A percentile compares a stretch with the other conserved stretches of the same genome.
phyloP scores from a whole-genome alignment of 1,139 yeast genomes.

The Pichia sp. region DNA sequence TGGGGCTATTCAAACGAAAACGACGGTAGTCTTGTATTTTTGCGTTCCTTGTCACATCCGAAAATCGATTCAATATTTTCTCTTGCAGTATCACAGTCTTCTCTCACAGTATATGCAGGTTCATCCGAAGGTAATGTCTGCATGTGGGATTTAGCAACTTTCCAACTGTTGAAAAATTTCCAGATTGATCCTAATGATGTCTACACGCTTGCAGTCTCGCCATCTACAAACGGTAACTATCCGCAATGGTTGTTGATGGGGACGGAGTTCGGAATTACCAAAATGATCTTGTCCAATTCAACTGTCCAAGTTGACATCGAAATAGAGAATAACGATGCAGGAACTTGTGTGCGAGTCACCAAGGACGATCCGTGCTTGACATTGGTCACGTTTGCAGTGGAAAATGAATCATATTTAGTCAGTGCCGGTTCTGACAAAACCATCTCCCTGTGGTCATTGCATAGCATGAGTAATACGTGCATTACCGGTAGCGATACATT shows the following conservation, averaged over 20 bases:
- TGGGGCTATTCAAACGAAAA: slow-evolving; percentile 49
- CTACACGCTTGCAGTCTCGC: slow-evolving; percentile 47
- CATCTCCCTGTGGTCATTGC: slow-evolving; percentile 55
- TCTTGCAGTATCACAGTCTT: slow-evolving; percentile 40
- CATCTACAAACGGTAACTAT: slow-evolving; percentile 35
- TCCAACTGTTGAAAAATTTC: slow-evolving; percentile 62
- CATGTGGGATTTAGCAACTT: slow-evolving; percentile 80
- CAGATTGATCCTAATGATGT: slow-evolving; percentile 48
- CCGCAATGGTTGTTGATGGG: slow-evolving; percentile 45
- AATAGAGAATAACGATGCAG: slow-evolving; percentile 25
- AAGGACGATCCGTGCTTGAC: slow-evolving; percentile 27
- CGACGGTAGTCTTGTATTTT: slow-evolving; percentile 22
- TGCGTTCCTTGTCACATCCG: slow-evolving; percentile 55
- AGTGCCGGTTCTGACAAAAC: slow-evolving; percentile 63
- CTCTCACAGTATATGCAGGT: slow-evolving; percentile 70
- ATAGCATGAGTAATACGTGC: slow-evolving; percentile 21
- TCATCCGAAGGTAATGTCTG: slow-evolving; percentile 66
- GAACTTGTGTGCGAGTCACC: slow-evolving; percentile 14
- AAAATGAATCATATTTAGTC: slow-evolving; percentile 35
- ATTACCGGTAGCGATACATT: background rate
- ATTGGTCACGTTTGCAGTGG: slow-evolving; percentile 25
- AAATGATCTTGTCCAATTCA: slow-evolving; percentile 45
- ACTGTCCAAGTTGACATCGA: slow-evolving; percentile 35
- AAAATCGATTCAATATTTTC: slow-evolving; percentile 58
- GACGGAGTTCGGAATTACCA: slow-evolving; percentile 52